A percentile compares a stretch with the other conserved stretches of the same genome.
phyloP scores from a whole-genome alignment of 2,329 filamentous ascomycete species.

The Zymoseptoria passerinii region DNA sequence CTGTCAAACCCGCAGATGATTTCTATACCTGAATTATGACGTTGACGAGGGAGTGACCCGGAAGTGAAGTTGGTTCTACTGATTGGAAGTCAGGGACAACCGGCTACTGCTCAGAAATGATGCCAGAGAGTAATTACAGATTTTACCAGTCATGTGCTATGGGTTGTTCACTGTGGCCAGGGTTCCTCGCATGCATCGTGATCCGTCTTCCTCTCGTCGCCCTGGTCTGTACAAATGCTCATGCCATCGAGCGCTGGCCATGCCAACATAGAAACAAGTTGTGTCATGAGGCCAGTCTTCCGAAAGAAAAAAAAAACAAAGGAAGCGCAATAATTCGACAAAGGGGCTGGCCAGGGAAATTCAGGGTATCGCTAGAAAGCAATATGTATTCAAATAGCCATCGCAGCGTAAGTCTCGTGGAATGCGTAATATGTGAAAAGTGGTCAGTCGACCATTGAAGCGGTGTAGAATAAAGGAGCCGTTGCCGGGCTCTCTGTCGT shows the following conservation, averaged over 20 bases:
- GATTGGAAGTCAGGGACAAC: not conserved
- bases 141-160: not conserved
- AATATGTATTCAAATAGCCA: conserved; percentile 8
- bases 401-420: conserved; percentile 8
- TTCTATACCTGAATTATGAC: not conserved
- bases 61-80: not conserved
- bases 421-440: not conserved
- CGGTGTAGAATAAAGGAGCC: conserved; percentile 3
- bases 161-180: not conserved
- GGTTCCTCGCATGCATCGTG: not conserved
- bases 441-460: not conserved
- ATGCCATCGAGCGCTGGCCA: not conserved
- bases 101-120: not conserved
- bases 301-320: not conserved
- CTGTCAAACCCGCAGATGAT: not conserved
- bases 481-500: conserved; percentile 14
- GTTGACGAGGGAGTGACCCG: not conserved
- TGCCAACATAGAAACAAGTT: not conserved
- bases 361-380: conserved; percentile 18
- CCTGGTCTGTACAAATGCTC: not conserved
- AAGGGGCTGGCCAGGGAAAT: conserved; percentile 5
- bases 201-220: not conserved
- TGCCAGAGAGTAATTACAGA: not conserved
- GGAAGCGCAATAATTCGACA: not conserved
- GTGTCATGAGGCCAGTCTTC: conserved; percentile 6